phyloP scores from a whole-genome alignment of 2,329 filamentous ascomycete genomes.

The Pseudocercospora crystallina region DNA sequence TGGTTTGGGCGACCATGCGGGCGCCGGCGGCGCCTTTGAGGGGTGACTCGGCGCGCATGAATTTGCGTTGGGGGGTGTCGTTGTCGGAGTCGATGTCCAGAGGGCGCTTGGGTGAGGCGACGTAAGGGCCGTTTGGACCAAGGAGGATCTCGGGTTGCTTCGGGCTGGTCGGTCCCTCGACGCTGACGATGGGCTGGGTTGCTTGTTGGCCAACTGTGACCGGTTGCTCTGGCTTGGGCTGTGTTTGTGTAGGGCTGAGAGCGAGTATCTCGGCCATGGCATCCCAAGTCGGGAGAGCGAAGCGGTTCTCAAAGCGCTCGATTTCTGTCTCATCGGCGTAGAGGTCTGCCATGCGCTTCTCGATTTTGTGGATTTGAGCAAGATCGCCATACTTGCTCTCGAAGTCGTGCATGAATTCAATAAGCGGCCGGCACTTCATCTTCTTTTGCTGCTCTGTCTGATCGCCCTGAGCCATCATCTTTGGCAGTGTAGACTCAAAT shows the following conservation, averaged over 20 bases:
- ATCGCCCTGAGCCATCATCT: slow-evolving; percentile 64
- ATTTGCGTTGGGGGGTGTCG: slow-evolving; percentile 74
- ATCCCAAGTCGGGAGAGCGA: slow-evolving; percentile 69
- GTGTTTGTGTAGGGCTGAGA: slow-evolving; percentile 79
- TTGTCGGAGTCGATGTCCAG: slow-evolving; percentile 63
- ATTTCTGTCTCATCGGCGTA: slow-evolving; percentile 84
- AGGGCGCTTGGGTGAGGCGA: slow-evolving; percentile 49
- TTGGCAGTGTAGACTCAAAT: slow-evolving; percentile 90
- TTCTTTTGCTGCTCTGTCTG: slow-evolving; percentile 49
- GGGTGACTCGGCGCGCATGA: slow-evolving; percentile 85
- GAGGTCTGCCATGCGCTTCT: slow-evolving; percentile 89
- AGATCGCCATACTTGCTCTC: slow-evolving; percentile 94
- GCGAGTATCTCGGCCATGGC: slow-evolving; percentile 79
- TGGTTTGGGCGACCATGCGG: slow-evolving; percentile 51
- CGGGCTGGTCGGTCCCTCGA: slow-evolving; percentile 10
- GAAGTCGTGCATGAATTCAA: slow-evolving; percentile 90
- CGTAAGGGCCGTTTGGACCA: slow-evolving; percentile 36
- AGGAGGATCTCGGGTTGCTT: slow-evolving; percentile 28
- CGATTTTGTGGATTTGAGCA: slow-evolving; percentile 83
- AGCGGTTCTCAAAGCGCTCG: slow-evolving; percentile 71
- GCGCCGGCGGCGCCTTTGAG: slow-evolving; percentile 87
- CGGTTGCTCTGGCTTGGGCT: slow-evolving; percentile 38
- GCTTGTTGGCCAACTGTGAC: slow-evolving; percentile 10
- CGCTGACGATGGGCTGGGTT: slow-evolving; percentile 20
- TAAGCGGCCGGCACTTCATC: slow-evolving; percentile 76